Evolutionary conservation across 768 basidiomycete species (phyloP).

Genomic region (Terana coerulea): DNA sequence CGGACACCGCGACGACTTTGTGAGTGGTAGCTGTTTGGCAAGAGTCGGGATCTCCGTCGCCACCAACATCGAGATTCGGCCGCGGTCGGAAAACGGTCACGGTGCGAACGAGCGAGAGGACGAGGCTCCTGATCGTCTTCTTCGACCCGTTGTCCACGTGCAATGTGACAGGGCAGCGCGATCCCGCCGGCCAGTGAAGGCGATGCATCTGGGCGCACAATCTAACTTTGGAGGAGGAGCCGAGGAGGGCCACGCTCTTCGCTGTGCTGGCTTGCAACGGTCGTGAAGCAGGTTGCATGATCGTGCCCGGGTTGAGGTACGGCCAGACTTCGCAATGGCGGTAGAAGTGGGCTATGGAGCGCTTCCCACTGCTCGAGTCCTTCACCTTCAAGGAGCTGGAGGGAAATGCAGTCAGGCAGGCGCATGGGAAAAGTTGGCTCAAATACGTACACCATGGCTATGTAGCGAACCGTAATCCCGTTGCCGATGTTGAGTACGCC

Average conservation of each 20-base stretch:
- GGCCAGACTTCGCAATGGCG: conserved; percentile 80
- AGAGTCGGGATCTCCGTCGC: conserved; percentile 46
- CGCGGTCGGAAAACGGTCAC: conserved; percentile 62
- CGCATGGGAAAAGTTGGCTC: not conserved
- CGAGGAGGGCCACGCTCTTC: conserved; percentile 58
- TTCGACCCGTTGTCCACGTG: conserved; percentile 63
- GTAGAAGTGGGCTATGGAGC: conserved; percentile 88
- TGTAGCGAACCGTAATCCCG: conserved; percentile 70
- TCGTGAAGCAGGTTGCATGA: conserved; percentile 57
- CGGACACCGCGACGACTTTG: conserved; percentile 63
- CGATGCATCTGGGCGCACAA: conserved; percentile 69
- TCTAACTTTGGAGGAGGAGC: conserved; percentile 50
- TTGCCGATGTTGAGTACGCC: conserved; percentile 50
- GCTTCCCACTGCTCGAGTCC: conserved; percentile 50
- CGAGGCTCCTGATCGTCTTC: conserved; percentile 61
- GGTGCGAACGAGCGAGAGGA: conserved; percentile 60
- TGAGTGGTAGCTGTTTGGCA: conserved; percentile 58
- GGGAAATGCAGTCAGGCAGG: not conserved
- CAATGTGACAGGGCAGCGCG: conserved; percentile 66
- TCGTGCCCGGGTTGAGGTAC: conserved; percentile 53
- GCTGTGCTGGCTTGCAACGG: conserved; percentile 56
- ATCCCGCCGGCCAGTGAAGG: conserved; percentile 78
- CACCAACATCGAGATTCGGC: conserved; percentile 29
- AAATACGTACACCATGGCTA: conserved; percentile 67
- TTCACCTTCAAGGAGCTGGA: conserved; percentile 72